Base-by-base conservation (phyloP, 2,329 filamentous ascomycete genomes). In the Drechslerella dactyloides region DNA sequence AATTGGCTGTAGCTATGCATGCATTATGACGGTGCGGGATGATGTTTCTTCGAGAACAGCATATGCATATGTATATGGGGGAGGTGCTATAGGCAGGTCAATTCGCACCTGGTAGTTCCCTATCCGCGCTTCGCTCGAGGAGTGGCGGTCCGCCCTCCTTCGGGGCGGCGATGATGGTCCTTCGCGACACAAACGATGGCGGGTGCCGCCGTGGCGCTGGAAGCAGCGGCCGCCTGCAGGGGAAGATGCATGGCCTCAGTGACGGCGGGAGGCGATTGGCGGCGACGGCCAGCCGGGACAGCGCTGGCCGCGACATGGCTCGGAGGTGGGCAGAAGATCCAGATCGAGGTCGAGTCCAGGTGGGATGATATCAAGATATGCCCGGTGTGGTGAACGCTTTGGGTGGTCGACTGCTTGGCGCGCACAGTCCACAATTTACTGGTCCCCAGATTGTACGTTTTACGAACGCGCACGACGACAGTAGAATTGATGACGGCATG, bases 51-150 rank as follows among this genome's bases (percentile, higher is more conserved):
- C n/a, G n/a, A n/a, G n/a, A n/a, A n/a, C n/a, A n/a, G n/a, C n/a
- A n/a, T n/a, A n/a, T n/a, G n/a, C n/a, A n/a, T n/a, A n/a, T n/a
- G n/a, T n/a, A n/a, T n/a, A n/a, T n/a, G n/a, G n/a, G n/a, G n/a
- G n/a, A n/a, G n/a, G n/a, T n/a, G n/a, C n/a, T n/a, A n/a, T n/a
- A n/a, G n/a, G n/a, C n/a, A n/a, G n/a, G n/a, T n/a, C n/a, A n/a
- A n/a, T 1, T 37, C 44, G 62, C 78, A 88, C 87, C 84, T 74
- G 88, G 88, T 17, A 90, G 83, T 77, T 88, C 86, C 74, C 88
- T 84, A 78, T 90, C 86, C 40, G 86, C 80, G 72, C 86, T 82
- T 75, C 88, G 83, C 77, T 86, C 84, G 84, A 89, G 85, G 75
- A 90, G 79, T 59, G 87, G 87, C 24, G 76, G 76, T 15, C 70